Evolutionary conservation across 306 rosid genomes (phyloP), one percentile per base, ranked within the genome.

Genomic region (Trifolium fragiferum): DNA sequence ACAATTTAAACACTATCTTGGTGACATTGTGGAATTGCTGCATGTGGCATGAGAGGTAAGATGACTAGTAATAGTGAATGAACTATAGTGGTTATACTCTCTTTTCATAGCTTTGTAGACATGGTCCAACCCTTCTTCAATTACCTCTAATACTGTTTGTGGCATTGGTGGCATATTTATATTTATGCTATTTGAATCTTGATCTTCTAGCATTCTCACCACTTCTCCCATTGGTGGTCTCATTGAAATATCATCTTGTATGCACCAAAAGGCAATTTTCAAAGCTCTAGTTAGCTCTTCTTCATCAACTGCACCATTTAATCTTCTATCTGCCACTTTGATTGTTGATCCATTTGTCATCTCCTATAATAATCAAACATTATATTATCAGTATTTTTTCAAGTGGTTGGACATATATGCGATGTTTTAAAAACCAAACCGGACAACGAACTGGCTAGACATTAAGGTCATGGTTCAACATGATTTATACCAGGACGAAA

Each of bases 161-260:
- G 98, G 98, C 92, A 93, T 93, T 40, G 97, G 94, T 10, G 98
- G 98, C 84, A 79, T 84, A 63, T 88, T 89, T 33, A 79, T 84
- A 66, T 88, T 89, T 33, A 88, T 78, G 66, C 70, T 83, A 8
- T 66, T 64, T 10, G 96, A 80, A 46, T 84, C 94, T 89, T 94
- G 78, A 41, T 88, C 96, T 88, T 94, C 98, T 66, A 94, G 76
- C 96, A 90, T 83, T 77, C 90, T 89, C 81, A 91, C 96, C 55
- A 91, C 89, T 50, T 90, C 98, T 46, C 98, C 98, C 98, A 90
- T 94, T 53, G 94, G 86, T 33, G 98, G 98, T 75, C 98, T 77
- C 88, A 68, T 67, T 46, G 58, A 74, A 37, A 94, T 86, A 86
- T 91, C 98, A 78, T 94, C 98, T 78, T 91, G 96, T 50, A 94